Evolutionary conservation across 2,329 filamentous ascomycete genomes (phyloP).

Genomic region (Chrysosporium queenslandicum): DNA sequence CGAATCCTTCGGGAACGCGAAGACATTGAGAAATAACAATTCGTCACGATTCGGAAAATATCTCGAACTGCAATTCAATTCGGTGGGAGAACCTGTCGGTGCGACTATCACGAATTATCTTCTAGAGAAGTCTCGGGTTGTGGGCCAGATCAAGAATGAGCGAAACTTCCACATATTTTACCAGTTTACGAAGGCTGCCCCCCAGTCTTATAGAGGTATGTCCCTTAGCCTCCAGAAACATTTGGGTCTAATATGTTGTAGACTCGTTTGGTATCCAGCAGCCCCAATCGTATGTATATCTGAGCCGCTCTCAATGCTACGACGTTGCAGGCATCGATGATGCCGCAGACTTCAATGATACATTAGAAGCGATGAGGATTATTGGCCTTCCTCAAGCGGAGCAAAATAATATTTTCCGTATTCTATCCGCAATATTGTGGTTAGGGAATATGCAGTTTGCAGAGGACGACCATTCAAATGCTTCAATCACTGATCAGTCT

Average conservation of each 20-base stretch:
- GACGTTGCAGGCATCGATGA: slow-evolving; percentile 94
- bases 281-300: slow-evolving; percentile 88
- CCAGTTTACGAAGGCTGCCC: slow-evolving; percentile 91
- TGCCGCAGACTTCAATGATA: slow-evolving; percentile 76
- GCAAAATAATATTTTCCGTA: slow-evolving; percentile 93
- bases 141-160: slow-evolving; percentile 89
- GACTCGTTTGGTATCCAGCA: slow-evolving; percentile 83
- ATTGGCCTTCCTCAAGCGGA: slow-evolving; percentile 82
- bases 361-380: slow-evolving; percentile 83
- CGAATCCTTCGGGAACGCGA: slow-evolving; percentile 96
- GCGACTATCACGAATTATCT: slow-evolving; percentile 98
- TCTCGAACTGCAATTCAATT: slow-evolving; percentile 91
- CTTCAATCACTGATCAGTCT: slow-evolving; percentile 74
- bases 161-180: slow-evolving; percentile 99
- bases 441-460: slow-evolving; percentile 84
- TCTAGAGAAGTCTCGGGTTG: slow-evolving; percentile 87
- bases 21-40: slow-evolving; percentile 97
- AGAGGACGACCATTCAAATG: slow-evolving; percentile 84
- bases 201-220: slow-evolving; percentile 63
- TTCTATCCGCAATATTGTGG: slow-evolving; percentile 86
- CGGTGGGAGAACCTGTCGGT: slow-evolving; percentile 80
- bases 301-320: slow-evolving; percentile 85
- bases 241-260: slow-evolving; percentile 17
- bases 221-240: not conserved
- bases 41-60: slow-evolving; percentile 98